Evolutionary conservation across 345 rosid genomes (phyloP), one percentile per base, ranked within the genome.

Genomic region (Populus deltoides): DNA sequence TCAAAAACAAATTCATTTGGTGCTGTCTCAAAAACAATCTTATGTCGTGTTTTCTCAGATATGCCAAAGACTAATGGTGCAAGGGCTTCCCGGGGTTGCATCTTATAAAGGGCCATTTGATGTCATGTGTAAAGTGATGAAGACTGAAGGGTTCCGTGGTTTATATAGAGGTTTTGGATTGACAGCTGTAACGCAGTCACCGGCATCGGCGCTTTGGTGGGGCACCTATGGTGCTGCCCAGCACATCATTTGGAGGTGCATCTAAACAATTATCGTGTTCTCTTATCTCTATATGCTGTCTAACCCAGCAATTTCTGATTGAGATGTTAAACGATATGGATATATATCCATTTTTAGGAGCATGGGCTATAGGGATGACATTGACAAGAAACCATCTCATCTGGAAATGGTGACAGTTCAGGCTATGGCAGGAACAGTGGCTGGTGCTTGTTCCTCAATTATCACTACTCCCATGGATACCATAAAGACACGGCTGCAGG

Each of bases 121-220:
- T 82, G 95, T 85, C 11, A 72, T 81, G 8, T 73, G 55, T 9
- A 88, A 87, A 74, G 88, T 91, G 47, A 80, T 78, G 49, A 86
- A 81, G 72, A 53, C 75, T 2, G 91, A 91, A 81, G 92, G 91
- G 38, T 22, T 91, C 6, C 84, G 92, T 47, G 95, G 92, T 35
- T 22, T 91, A 77, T 91, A 86, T 68, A 83, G 95, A 81, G 95
- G 93, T 43, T 90, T 91, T 73, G 91, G 93, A 25, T 83, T 89
- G 55, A 87, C 91, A 1, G 87, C 79, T 59, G 61, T 89, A 25
- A 87, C 87, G 12, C 88, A 85, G 71, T 84, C 92, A 55, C 91
- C 90, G 4, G 90, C 89, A 63, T 83, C 86, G 75, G 94, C 93
- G 29, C 87, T 89, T 70, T 91, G 94, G 94, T 91, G 93, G 93